phyloP scores from a whole-genome alignment of 176 grass and related monocot genomes.

The Oryza glaberrima region DNA sequence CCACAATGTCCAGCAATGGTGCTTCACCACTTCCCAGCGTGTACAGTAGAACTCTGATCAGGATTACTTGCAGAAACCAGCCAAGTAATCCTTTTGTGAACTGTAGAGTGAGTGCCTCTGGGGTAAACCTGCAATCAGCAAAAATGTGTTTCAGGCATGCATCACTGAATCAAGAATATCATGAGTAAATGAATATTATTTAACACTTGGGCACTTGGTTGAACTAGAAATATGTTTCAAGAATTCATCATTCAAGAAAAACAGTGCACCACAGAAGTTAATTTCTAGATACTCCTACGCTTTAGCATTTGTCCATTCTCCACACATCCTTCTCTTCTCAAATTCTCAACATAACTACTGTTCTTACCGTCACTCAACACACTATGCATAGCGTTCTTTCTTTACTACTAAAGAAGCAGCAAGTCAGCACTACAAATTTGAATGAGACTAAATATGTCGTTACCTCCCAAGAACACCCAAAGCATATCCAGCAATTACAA shows the following conservation, averaged over 20 bases:
- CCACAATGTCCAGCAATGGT: slow-evolving; percentile 67
- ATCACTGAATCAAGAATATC: slow-evolving; percentile 11
- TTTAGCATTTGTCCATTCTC: neutral
- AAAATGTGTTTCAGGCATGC: neutral
- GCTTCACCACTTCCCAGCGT: slow-evolving; percentile 66
- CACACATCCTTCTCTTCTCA: neutral
- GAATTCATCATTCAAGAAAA: neutral
- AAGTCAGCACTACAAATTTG: neutral
- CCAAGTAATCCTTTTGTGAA: slow-evolving; percentile 70
- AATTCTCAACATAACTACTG: neutral
- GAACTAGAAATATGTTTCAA: neutral
- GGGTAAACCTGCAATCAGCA: slow-evolving; percentile 70
- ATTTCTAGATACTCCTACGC: neutral
- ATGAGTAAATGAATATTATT: neutral
- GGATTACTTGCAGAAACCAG: slow-evolving; percentile 68
- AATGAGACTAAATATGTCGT: neutral
- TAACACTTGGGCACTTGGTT: neutral
- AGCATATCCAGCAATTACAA: slow-evolving; percentile 63
- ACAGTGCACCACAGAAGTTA: neutral
- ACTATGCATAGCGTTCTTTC: neutral
- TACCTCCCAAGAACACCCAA: slow-evolving; percentile 66
- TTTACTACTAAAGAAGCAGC: neutral
- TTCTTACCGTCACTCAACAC: neutral
- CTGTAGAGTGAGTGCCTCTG: slow-evolving; percentile 76
- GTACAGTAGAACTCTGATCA: slow-evolving; percentile 68